Evolutionary conservation across 768 basidiomycete genomes (phyloP), one percentile per base, ranked within the genome.

Genomic region (Collybia sp.): DNA sequence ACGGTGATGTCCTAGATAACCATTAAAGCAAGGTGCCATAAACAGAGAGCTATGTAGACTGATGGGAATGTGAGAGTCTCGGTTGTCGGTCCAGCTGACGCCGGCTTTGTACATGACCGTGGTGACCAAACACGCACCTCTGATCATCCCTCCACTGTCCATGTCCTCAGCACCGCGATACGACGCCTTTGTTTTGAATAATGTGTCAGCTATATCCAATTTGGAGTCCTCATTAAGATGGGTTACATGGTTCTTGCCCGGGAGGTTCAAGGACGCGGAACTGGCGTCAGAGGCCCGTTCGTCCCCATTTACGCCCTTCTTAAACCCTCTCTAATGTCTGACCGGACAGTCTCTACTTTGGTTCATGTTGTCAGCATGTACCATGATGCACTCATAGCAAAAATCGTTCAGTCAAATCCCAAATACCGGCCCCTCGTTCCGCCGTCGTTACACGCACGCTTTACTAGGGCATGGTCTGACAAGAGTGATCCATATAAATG

Each of bases 191-290:
- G 75, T 96, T 49, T 69, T 96, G 47, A 77, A 83, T 46, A 96
- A 97, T 67, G 82, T 88, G 17, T 82, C 85, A 1, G 83, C 88
- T 16, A 88, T 97, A 42, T 83, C 87, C 15, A 80, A 83, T n/a
- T 68, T 97, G 54, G 95, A 98, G 65, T 91, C 88, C 13, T 82
- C 87, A 19, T 66, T 98, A 52, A 76, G 92, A 53, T 93, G 92
- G 33, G 68, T 97, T 47, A 93, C 93, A 39, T 98, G 94, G 93
- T 83, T 98, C 57, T 70, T 98, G 37, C 95, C 95, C 37, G 94
- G 94, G 49, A 79, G 93, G 53, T 97, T 98, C 78, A 93, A 92
- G 67, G 94, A 97, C 75, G 93, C 93, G 39, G 94, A 97, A 64
- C 72, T 98, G 42, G 93, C 90, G 49, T 93, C 92, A 11, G 95